These are phyloP conservation scores for Exophiala xenobiotica DNA, from an alignment of 2,329 filamentous ascomycete genomes.

Conservation along the genomic window DNA sequence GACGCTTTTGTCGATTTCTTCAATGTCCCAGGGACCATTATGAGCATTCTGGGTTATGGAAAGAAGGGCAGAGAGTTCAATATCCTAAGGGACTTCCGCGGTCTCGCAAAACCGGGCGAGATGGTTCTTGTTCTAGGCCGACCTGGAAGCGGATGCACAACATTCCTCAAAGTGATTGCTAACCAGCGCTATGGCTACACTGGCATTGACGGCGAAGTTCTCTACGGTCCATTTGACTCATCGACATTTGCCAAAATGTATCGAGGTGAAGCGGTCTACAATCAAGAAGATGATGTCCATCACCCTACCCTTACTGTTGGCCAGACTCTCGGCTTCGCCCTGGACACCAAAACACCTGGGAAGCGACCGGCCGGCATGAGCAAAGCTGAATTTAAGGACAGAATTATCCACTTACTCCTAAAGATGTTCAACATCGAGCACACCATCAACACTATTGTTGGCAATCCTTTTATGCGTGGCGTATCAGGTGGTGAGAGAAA, in stretches of 20 bases:
- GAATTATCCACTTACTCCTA: slow-evolving; percentile 70
- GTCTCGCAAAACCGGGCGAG: slow-evolving; percentile 74
- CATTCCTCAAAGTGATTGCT: slow-evolving; percentile 66
- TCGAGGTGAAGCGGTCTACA: slow-evolving; percentile 81
- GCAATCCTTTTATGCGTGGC: slow-evolving; percentile 76
- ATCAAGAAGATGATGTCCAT: slow-evolving; percentile 82
- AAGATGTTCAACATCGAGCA: slow-evolving; percentile 96
- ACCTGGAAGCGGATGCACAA: slow-evolving; percentile 71
- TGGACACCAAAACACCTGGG: slow-evolving; percentile 80
- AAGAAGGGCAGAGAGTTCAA: slow-evolving; percentile 70
- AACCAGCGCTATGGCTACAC: slow-evolving; percentile 65
- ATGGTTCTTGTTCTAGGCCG: slow-evolving; percentile 82
- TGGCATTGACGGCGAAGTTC: slow-evolving; percentile 67
- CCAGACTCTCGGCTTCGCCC: slow-evolving; percentile 80
- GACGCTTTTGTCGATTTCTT: slow-evolving; percentile 75
- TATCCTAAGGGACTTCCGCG: slow-evolving; percentile 67
- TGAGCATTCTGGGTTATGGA: slow-evolving; percentile 62
- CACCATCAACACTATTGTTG: slow-evolving; percentile 79
- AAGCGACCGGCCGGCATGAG: slow-evolving; percentile 73
- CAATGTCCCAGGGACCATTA: slow-evolving; percentile 67
- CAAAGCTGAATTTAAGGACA: slow-evolving; percentile 72
- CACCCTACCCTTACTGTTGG: slow-evolving; percentile 82
- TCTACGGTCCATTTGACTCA: slow-evolving; percentile 71
- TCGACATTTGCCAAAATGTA: slow-evolving; percentile 69
- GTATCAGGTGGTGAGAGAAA: slow-evolving; percentile 78